These are phyloP conservation scores for Pythium dissimile DNA, from an alignment of 352 stramenopile species.

Conservation along the genomic window DNA sequence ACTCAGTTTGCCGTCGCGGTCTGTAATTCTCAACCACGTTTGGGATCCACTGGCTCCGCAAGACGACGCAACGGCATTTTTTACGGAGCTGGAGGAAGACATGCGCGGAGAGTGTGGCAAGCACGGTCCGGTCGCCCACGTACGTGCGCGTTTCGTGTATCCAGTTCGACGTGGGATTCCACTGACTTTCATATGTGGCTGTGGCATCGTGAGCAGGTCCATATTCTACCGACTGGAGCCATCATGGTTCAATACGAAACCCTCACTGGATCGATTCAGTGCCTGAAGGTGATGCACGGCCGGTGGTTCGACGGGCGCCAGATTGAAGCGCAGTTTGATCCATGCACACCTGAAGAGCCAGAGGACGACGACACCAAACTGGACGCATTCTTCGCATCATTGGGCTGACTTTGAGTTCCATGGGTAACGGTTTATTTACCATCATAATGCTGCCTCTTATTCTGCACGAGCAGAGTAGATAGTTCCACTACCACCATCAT, in stretches of 20 bases:
- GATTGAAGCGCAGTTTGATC: constrained; percentile 61
- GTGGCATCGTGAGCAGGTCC: constrained; percentile 35
- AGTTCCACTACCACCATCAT: neutral
- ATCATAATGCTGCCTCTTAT: neutral
- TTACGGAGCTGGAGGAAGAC: constrained; percentile 76
- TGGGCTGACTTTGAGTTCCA: constrained; percentile 11
- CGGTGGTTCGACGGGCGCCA: constrained; percentile 78
- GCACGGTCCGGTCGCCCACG: constrained; percentile 54
- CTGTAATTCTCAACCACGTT: constrained; percentile 55
- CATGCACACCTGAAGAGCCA: constrained; percentile 45
- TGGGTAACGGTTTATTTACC: neutral
- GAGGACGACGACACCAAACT: constrained; percentile 68
- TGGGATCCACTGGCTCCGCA: constrained; percentile 56
- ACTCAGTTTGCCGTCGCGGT: constrained; percentile 43
- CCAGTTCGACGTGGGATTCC: neutral
- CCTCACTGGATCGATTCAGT: constrained; percentile 57
- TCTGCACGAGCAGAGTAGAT: neutral
- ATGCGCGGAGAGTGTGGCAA: constrained; percentile 73
- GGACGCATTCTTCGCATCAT: constrained; percentile 72
- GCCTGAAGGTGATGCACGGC: constrained; percentile 69
- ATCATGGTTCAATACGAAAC: constrained; percentile 60
- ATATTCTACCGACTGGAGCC: constrained; percentile 55
- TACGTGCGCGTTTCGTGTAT: constrained; percentile 8
- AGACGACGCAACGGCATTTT: constrained; percentile 45
- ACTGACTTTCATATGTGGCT: neutral